Percentiles rank a stretch among this genome's conserved stretches.
Conservation (phyloP, 495 filamentous ascomycete species). For the Pyrenula massariospora region DNA sequence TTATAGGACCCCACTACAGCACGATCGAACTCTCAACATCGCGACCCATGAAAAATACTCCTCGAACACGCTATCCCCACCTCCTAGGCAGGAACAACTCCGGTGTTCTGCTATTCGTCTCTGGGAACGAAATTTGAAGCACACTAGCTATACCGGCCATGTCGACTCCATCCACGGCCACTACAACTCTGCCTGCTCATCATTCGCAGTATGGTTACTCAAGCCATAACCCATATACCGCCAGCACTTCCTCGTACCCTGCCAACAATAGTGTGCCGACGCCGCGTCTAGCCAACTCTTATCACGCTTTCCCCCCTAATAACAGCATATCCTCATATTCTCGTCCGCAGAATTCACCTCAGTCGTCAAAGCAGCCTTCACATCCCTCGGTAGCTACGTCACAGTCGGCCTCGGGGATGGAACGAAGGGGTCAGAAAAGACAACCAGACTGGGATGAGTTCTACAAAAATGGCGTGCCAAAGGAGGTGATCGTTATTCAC, state of each 20-base stretch:
- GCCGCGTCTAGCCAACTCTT: conserved; percentile 36
- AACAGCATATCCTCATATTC: conserved; percentile 21
- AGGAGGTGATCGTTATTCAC: conserved; percentile 92
- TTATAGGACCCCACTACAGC: too few relatives aligned
- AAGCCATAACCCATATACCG: conserved; percentile 52
- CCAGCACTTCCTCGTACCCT: conserved; percentile 40
- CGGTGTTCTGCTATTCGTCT: conserved; percentile 3
- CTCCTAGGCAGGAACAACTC: conserved; percentile 3
- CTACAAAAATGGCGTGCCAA: conserved; percentile 85
- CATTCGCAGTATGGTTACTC: conserved; percentile 59
- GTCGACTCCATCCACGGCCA: conserved; percentile 79
- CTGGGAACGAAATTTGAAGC: neutral
- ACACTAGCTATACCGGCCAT: conserved; percentile 25
- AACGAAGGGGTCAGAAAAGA: conserved; percentile 46
- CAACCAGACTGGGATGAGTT: conserved; percentile 78
- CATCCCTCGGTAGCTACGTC: conserved; percentile 6
- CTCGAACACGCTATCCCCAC: neutral
- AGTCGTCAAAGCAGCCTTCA: conserved; percentile 9
- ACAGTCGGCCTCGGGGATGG: conserved; percentile 19
- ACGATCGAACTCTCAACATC: too few relatives aligned
- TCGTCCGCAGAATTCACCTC: conserved; percentile 10
- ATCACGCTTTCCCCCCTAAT: conserved; percentile 34
- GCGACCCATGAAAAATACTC: too few relatives aligned
- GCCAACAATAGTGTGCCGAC: conserved; percentile 34
- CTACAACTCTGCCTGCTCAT: conserved; percentile 61